Evolutionary conservation across 306 rosid species (phyloP), one percentile per base, ranked within the genome.

Genomic region (Dalbergia cochinchinensis): DNA sequence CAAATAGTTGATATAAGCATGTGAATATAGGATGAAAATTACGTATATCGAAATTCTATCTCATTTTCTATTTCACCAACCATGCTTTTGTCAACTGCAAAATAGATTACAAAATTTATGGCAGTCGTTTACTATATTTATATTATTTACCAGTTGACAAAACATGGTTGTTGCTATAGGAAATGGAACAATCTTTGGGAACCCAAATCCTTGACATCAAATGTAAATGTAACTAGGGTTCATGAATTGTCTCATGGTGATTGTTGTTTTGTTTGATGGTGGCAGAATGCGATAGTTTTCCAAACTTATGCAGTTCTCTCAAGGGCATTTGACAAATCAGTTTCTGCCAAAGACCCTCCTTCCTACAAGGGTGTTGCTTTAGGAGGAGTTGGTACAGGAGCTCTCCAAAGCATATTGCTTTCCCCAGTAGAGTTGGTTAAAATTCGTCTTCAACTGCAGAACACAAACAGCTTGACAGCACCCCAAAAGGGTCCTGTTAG

Each of bases 211-310:
- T 15, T 37, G 22, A 42, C 11, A 59, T 75, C 6, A 58, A 37
- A 74, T 69, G 13, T 8, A 59, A 31, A 11, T 67, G 53, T 12
- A 62, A 54, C 44, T 45, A 4, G 20, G 61, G 15, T 60, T 50
- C 18, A 42, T 44, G 3, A 37, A 37, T 5, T 14, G 51, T 45
- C 77, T 79, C 11, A 37, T 14, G 4, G 14, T 73, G 50, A 66
- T 20, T 47, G 8, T 73, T 82, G 11, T 74, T 74, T 13, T 51
- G 12, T 10, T 55, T 72, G 41, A 41, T 50, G 47, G 5, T n/a
- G 74, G 83, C 88, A 95, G 97, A 93, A 93, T 69, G 98, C 99
- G 2, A 72, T 86, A 78, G 98, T 88, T 68, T 95, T 95, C 82
- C 99, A 95, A 83, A 85, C 87, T 62, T 93, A 91, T 26, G 93